Conservation (phyloP, 140 eudicot genomes). For the Bidens hawaiensis region DNA sequence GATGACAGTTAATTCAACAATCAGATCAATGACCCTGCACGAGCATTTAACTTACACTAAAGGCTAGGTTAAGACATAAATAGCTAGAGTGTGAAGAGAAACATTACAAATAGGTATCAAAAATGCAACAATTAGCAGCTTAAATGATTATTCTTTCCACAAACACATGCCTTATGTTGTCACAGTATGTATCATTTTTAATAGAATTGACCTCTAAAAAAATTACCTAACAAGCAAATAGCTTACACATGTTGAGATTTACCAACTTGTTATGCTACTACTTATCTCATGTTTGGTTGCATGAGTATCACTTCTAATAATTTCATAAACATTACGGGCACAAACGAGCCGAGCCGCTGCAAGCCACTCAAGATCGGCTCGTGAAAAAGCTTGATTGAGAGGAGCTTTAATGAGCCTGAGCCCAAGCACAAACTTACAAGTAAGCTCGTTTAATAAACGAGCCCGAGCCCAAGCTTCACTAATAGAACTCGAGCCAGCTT, state of each 20-base stretch:
- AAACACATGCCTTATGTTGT: background rate
- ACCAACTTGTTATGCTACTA: background rate
- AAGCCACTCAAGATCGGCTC: no score
- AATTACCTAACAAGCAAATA: background rate
- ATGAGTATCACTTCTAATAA: background rate
- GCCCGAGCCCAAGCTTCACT: no score
- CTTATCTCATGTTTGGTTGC: no score
- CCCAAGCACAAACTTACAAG: no score
- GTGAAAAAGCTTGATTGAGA: no score
- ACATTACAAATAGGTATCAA: background rate
- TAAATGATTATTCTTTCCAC: background rate
- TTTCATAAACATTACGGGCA: slow-evolving; percentile 3
- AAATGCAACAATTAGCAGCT: background rate
- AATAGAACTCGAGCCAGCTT: no score
- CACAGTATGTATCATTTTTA: background rate
- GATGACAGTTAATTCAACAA: background rate
- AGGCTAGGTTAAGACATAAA: background rate
- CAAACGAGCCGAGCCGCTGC: no score
- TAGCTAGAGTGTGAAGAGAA: slow-evolving; percentile 2
- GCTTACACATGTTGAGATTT: background rate
- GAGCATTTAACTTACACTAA: background rate
- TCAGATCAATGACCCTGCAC: background rate
- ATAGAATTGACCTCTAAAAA: background rate
- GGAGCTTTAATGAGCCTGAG: no score
- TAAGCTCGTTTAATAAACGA: no score